These are phyloP conservation scores for Populus davidiana DNA, from an alignment of 345 rosid genomes.

Conservation along the genomic window DNA sequence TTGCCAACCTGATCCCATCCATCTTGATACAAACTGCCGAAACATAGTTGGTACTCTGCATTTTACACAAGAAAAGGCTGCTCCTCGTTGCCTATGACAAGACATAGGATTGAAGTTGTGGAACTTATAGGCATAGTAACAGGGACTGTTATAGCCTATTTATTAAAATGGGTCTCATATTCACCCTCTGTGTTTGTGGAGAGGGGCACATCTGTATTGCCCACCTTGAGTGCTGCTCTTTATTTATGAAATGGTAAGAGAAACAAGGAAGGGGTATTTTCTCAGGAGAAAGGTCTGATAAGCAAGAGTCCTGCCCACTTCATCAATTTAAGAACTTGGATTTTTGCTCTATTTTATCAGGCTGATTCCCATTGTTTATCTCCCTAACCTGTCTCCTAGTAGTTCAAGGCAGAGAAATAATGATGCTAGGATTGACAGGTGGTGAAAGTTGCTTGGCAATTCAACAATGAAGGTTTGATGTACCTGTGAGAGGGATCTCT, in stretches of 20 bases:
- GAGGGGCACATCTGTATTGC: conserved; percentile 28
- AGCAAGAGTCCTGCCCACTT: conserved; percentile 11
- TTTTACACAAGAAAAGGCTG: conserved; percentile 28
- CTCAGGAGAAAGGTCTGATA: conserved; percentile 16
- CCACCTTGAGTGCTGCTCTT: conserved; percentile 38
- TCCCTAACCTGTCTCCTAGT: conserved; percentile 51
- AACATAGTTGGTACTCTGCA: conserved; percentile 21
- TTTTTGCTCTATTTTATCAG: conserved; percentile 19
- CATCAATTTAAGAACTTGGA: conserved; percentile 6
- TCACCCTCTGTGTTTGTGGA: conserved; percentile 33
- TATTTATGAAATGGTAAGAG: conserved; percentile 37
- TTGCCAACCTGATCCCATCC: conserved; percentile 18
- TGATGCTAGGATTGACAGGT: conserved; percentile 45
- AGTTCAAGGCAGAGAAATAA: conserved; percentile 41
- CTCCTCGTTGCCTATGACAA: conserved; percentile 22
- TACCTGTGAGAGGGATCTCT: conserved; percentile 14
- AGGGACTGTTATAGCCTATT: conserved; percentile 33
- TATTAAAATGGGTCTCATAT: conserved; percentile 11
- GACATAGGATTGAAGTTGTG: conserved; percentile 32
- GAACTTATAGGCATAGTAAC: conserved; percentile 31
- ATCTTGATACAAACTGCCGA: conserved; percentile 30
- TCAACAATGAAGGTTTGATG: conserved; percentile 41
- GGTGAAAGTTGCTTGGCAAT: conserved; percentile 37
- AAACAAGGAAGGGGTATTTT: conserved; percentile 18
- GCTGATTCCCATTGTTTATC: conserved; percentile 33